Evolutionary conservation across 1,139 yeast genomes (phyloP), one percentile per base, ranked within the genome.

Genomic region (Taiozyma sp.): DNA sequence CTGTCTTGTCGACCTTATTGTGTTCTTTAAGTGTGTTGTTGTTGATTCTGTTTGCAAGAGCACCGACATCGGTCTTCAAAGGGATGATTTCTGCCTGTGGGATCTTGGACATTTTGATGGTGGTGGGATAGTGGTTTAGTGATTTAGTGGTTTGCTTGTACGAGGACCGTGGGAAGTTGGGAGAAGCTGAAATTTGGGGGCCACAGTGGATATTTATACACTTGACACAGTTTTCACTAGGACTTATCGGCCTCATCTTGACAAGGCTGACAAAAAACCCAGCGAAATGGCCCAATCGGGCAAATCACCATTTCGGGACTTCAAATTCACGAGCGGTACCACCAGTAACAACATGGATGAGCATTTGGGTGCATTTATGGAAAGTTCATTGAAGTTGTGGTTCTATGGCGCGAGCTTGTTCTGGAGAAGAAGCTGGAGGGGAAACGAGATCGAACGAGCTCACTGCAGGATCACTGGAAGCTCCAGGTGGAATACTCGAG

Each of bases 11-110:
- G 54, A 87, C 82, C 58, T 78, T 79, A 65, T 84, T 82, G 70
- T 88, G 96, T 46, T 77, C 75, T 32, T 74, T 68, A 58, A 83
- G 76, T 2, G 96, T 88, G 63, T 81, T 84, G 45, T 67, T 64
- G 67, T 88, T 88, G 63, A 88, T 88, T 64, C 96, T 74, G 75
- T 88, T 88, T 50, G 84, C 96, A 50, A 88, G 74, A 8, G 96
- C 96, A 41, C 93, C 96, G 24, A 84, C 71, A 64, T 88, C 96
- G 36, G 79, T 78, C 53, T 84, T 84, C 23, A 82, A 75, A 1
- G 96, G 96, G 44, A 88, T 75, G 46, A 84, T 78, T 62, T 84
- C 90, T 48, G 72, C 71, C 63, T 79, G 86, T 32, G 73, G 67
- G 51, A 79, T 67, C 57, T 73, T 79, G 8, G 55, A 48, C 48